Base-by-base conservation (phyloP, 1,284 basidiomycete species). In the Sanghuangporus baumii region DNA sequence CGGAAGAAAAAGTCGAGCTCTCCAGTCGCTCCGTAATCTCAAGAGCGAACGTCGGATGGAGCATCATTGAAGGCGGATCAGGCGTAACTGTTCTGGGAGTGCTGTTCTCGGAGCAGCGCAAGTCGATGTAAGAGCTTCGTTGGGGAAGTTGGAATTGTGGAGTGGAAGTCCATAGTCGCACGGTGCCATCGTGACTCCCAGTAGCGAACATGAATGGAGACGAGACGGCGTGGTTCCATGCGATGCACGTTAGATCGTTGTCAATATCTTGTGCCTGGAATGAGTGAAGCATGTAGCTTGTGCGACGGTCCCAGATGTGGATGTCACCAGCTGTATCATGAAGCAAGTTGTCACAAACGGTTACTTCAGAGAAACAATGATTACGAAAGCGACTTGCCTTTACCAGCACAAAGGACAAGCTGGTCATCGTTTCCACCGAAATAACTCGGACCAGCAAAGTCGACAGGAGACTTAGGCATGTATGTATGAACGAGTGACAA, bases 281-380 rank as follows among this genome's bases (percentile, higher is more conserved):
- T 66, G 85, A 81, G 64, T 88, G 87, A 3, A 91, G 74, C 2
- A 88, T 73, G 20, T 82, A 79, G 8, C 81, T 90, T 7, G 87
- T 87, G 72, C 90, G 87, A 62, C 85, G 81, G 69, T 92, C 89
- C 90, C 90, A 92, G n/a, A 92, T 88, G 68, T 90, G 86, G 36
- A 92, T 85, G 68, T 91, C 88, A 1, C 90, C 89, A 65, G 81
- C 89, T 91, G 61, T 23, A 46, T 20, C 7, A 46, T 3, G 20
- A 46, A 11, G 6, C 16, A 55, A 55, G 43, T 7, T 7, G 7
- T 46, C 43, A 46, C 43, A 46, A 46, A 18, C 20, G 3, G 3
- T 7, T 2, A 2, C 7, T 46, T 23, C 56, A 16, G 40, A 23
- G 43, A 38, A 14, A 14, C 31, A 40, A 36, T 31, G 16, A 6